These are phyloP conservation scores for Xylaria curta DNA, from an alignment of 495 filamentous ascomycete genomes.

Conservation along the genomic window DNA sequence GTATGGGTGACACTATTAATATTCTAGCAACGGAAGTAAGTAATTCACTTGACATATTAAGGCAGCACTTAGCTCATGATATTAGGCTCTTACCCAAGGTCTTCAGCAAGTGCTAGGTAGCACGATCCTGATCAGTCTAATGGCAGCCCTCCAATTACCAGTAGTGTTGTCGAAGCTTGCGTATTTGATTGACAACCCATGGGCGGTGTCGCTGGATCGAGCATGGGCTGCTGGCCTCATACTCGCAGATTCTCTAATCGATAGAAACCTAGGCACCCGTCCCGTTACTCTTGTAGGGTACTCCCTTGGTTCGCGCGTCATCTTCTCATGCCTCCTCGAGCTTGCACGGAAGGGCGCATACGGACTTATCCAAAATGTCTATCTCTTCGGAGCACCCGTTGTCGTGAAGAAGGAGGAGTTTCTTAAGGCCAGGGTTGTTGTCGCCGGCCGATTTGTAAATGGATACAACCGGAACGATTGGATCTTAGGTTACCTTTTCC, in stretches of 20 bases:
- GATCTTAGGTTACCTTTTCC: slow-evolving; percentile 98
- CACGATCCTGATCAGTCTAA: slow-evolving; percentile 85
- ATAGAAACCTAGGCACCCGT: slow-evolving; percentile 87
- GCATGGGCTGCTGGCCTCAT: slow-evolving; percentile 90
- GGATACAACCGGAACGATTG: slow-evolving; percentile 95
- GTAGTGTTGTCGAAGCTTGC: slow-evolving; percentile 92
- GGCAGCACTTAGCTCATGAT: slow-evolving; percentile 7
- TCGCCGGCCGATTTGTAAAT: slow-evolving; percentile 91
- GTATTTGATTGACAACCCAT: slow-evolving; percentile 98
- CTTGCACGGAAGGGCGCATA: slow-evolving; percentile 86
- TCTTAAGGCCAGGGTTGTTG: slow-evolving; percentile 75
- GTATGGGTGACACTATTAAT: slow-evolving; percentile 97
- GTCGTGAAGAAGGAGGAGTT: slow-evolving; percentile 95
- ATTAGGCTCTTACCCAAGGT: slow-evolving; percentile 88
- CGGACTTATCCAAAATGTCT: slow-evolving; percentile 93
- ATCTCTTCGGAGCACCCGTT: slow-evolving; percentile 89
- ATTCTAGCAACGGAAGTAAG: slow-evolving; percentile 95
- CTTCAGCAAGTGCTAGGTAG: slow-evolving; percentile 93
- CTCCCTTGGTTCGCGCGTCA: slow-evolving; percentile 89
- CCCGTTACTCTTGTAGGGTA: slow-evolving; percentile 97
- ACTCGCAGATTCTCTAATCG: slow-evolving; percentile 91
- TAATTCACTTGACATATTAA: slow-evolving; percentile 15
- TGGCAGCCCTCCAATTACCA: slow-evolving; percentile 93
- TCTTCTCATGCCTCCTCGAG: slow-evolving; percentile 90
- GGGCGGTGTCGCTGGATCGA: slow-evolving; percentile 91